Evolutionary conservation across 2,329 filamentous ascomycete species (phyloP), one percentile per base, ranked within the genome.

Genomic region (Neoscytalidium dimidiatum): DNA sequence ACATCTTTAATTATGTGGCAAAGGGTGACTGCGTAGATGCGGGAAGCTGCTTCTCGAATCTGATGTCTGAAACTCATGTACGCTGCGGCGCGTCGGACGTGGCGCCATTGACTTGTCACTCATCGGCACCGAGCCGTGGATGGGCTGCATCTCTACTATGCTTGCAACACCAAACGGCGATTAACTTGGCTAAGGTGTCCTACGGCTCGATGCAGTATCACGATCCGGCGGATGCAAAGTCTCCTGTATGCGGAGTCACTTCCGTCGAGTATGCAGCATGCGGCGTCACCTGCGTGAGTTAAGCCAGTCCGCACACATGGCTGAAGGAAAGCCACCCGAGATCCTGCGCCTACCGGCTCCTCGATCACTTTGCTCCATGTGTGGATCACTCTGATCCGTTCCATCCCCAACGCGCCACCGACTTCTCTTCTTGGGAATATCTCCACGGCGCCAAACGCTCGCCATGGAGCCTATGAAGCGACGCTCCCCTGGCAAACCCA

Each of bases 91-190:
- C 58, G 46, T 29, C 58, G 44, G 58, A 51, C 46, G 58, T 51
- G 46, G 43, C 58, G 58, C 58, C 58, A 62, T 43, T 51, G 28
- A 60, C 56, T 46, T 46, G 56, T 48, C 56, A 46, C 56, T 46
- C 23, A 14, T 29, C 56, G 56, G 56, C 56, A 31, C 41, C 41
- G 56, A 26, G 26, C 56, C 38, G 56, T 28, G 26, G 56, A 38
- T 29, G 58, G 58, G 58, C 58, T 62, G 58, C 58, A 62, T 51
- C 33, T 51, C 58, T 51, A 29, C 31, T 62, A 44, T 62, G 58
- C 58, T 38, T 41, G 43, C 58, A 29, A 62, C 31, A 49, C 57
- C 21, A 13, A 41, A n/a, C 43, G 41, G 35, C 57, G 57, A 19
- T n/a, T 21, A 26, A 28, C 43, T 26, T 38, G 44, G 41, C 57